Conservation (phyloP, 306 rosid genomes). For the Sicyos baderoa region DNA sequence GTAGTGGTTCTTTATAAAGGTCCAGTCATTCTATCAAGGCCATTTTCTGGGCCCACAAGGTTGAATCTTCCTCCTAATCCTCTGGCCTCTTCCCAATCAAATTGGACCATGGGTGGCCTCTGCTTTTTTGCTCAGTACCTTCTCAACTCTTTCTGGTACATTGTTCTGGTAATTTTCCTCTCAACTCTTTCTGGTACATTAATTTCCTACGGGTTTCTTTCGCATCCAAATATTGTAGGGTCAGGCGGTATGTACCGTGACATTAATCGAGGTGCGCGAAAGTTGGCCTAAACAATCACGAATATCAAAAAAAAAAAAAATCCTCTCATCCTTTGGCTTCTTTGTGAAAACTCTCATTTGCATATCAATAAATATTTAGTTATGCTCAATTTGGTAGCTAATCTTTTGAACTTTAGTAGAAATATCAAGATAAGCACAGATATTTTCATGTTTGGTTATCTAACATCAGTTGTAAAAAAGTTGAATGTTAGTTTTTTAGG, state of each 20-base stretch:
- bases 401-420: not conserved
- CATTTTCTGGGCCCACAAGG: slow-evolving; percentile 12
- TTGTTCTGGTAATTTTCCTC: slow-evolving; percentile 24
- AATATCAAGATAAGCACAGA: not conserved
- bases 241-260: too few relatives aligned
- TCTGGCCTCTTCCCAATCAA: slow-evolving; percentile 18
- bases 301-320: too few relatives aligned
- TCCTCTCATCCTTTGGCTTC: not conserved
- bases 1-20: slow-evolving; percentile 47
- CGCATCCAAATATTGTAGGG: too few relatives aligned
- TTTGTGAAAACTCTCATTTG: not conserved
- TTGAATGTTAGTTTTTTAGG: not conserved
- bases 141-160: slow-evolving; percentile 23
- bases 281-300: too few relatives aligned
- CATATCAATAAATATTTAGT: too few relatives aligned
- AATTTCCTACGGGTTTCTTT: too few relatives aligned
- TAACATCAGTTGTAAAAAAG: not conserved
- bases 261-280: too few relatives aligned
- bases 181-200: too few relatives aligned
- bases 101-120: slow-evolving; percentile 28
- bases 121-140: slow-evolving; percentile 20
- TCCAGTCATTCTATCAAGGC: slow-evolving; percentile 17
- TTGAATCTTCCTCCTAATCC: slow-evolving; percentile 9
- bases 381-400: too few relatives aligned
- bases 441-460: not conserved